phyloP scores from a whole-genome alignment of 768 basidiomycete species.

The Boletus tomentosulus region DNA sequence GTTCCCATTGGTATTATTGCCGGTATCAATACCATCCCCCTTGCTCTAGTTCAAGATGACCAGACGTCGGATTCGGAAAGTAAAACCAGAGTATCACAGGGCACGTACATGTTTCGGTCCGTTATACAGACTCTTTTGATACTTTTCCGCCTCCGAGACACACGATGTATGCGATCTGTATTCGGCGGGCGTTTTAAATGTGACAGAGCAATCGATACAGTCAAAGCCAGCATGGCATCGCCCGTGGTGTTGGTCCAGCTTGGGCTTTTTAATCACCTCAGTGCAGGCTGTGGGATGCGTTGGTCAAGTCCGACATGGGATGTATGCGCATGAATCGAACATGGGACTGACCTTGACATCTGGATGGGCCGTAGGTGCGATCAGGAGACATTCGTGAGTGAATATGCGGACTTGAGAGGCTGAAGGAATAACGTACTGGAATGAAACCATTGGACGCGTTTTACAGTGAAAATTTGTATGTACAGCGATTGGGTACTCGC shows the following conservation, averaged over 20 bases:
- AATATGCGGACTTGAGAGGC: background rate
- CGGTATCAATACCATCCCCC: background rate
- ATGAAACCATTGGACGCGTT: slow-evolving; percentile 56
- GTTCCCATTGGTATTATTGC: slow-evolving; percentile 9
- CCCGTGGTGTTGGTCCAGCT: slow-evolving; percentile 72
- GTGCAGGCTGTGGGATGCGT: slow-evolving; percentile 52
- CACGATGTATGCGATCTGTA: slow-evolving; percentile 84
- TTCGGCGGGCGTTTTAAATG: slow-evolving; percentile 70
- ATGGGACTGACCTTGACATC: slow-evolving; percentile 60
- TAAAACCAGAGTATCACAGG: background rate
- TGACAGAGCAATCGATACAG: slow-evolving; percentile 86
- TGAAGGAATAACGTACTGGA: slow-evolving; percentile 48
- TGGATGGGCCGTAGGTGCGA: slow-evolving; percentile 27
- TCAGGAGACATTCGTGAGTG: background rate
- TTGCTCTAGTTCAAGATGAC: background rate
- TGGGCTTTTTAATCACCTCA: slow-evolving; percentile 92
- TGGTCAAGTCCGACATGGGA: background rate
- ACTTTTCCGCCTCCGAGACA: slow-evolving; percentile 90
- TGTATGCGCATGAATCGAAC: background rate
- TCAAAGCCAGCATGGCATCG: slow-evolving; percentile 68
- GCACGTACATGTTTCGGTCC: slow-evolving; percentile 53
- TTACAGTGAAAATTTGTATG: background rate
- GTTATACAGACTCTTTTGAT: slow-evolving; percentile 82
- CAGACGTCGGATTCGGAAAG: background rate
- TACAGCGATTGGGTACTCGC: background rate